phyloP scores from a whole-genome alignment of 768 basidiomycete genomes.

The Suillus lakei region DNA sequence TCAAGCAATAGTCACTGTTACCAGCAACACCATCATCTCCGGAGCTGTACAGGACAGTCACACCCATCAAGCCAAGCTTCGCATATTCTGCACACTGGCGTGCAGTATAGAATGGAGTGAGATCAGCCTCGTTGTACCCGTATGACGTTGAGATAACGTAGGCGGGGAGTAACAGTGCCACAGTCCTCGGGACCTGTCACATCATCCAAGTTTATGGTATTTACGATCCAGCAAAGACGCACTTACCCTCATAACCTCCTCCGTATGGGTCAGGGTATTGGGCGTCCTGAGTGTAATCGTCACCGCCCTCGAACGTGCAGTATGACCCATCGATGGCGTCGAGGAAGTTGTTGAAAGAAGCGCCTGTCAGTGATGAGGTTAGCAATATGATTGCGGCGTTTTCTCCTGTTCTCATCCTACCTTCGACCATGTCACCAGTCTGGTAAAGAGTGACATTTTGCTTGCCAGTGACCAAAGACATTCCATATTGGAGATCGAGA shows the following conservation, averaged over 20 bases:
- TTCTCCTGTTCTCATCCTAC: conserved; percentile 21
- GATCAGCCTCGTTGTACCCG: conserved; percentile 40
- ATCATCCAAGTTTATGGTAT: background rate
- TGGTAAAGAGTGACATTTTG: conserved; percentile 50
- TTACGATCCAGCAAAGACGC: too few relatives aligned
- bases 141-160: conserved; percentile 52
- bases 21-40: conserved; percentile 41
- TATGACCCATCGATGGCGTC: conserved; percentile 52
- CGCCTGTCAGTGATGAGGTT: conserved; percentile 31
- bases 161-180: conserved; percentile 43
- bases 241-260: conserved; percentile 28
- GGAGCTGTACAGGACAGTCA: conserved; percentile 39
- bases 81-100: conserved; percentile 53
- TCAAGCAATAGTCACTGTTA: conserved; percentile 33
- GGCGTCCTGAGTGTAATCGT: conserved; percentile 42
- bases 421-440: conserved; percentile 47
- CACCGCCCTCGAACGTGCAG: conserved; percentile 49
- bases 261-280: conserved; percentile 36
- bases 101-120: conserved; percentile 39
- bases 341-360: conserved; percentile 51
- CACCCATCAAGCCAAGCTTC: conserved; percentile 45
- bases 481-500: conserved; percentile 60
- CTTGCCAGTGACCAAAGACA: conserved; percentile 48
- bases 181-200: conserved; percentile 32
- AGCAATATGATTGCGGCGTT: background rate